Evolutionary conservation across 495 filamentous ascomycete genomes (phyloP), one percentile per base, ranked within the genome.

Genomic region (Monascus purpureus): DNA sequence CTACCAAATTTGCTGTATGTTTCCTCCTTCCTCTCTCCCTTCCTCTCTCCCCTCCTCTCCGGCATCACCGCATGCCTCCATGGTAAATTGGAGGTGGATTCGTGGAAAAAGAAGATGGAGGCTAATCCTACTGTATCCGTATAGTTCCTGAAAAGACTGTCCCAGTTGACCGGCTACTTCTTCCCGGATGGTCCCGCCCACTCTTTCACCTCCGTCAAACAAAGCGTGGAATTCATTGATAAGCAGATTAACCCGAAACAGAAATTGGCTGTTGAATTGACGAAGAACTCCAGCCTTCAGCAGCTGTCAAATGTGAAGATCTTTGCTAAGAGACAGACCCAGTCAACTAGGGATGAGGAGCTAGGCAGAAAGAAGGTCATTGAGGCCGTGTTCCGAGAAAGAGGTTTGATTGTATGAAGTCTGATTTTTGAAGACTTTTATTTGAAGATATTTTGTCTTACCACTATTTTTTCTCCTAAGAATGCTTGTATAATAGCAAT

Each of bases 351-450:
- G 51, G 82, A 93, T 53, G 75, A 70, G 49, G 68, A 70, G 39
- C 42, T 88, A 15, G 88, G 88, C 4, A 70, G 88, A 41, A 83
- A 77, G 75, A 90, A 93, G 71, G 43, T 86, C 17, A 85, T 93
- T 46, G 70, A 82, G 46, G 48, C 71, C 47, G 79, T 80, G 57
- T 65, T 93, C 25, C 56, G 68, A 45, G 61, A 68, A 40, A 61
- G 73, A 31, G 74, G 72, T 4, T 53, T 85, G 17, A 33, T 54
- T 18, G 25, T 38, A 16, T 34, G 37, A 25, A 17, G n/a, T n/a
- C n/a, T n/a, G n/a, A n/a, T n/a, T n/a, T n/a, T n/a, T n/a, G n/a
- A n/a, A n/a, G n/a, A n/a, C n/a, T n/a, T n/a, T n/a, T n/a, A n/a
- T n/a, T n/a, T n/a, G n/a, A n/a, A 22, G 20, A 22, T 22, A 9